phyloP scores from a whole-genome alignment of 352 stramenopile genomes.

The Proteromonas lacertae region DNA sequence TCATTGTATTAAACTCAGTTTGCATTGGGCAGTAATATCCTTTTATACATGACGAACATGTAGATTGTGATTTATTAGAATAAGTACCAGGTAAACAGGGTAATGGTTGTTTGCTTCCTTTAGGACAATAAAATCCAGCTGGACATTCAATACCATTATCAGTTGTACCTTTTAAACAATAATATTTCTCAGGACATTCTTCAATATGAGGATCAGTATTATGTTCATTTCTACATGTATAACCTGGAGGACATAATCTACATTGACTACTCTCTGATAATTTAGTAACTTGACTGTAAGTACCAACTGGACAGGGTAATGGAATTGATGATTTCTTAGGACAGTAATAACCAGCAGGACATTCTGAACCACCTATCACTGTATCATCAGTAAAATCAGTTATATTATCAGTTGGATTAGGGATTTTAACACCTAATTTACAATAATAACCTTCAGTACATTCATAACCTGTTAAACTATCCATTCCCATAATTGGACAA shows the following conservation, averaged over 20 bases:
- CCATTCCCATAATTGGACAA: background rate
- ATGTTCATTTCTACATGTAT: slow-evolving; percentile 10
- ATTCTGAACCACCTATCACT: slow-evolving; percentile 4
- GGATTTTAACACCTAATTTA: slow-evolving; percentile 17
- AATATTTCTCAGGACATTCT: background rate
- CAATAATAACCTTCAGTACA: slow-evolving; percentile 21
- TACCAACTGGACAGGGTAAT: slow-evolving; percentile 1
- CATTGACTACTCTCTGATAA: slow-evolving; percentile 11
- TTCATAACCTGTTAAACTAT: slow-evolving; percentile 2
- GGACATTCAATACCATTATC: slow-evolving; percentile 5
- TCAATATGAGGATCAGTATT: background rate
- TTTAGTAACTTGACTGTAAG: slow-evolving; percentile 4
- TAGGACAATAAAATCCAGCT: background rate
- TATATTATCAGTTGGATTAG: slow-evolving; percentile 16
- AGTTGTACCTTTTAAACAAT: background rate
- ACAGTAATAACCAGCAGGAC: slow-evolving; percentile 11
- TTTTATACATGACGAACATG: slow-evolving; percentile 8
- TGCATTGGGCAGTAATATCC: slow-evolving; percentile 27
- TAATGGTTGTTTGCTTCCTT: background rate
- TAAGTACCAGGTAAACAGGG: background rate
- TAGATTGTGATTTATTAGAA: too few species aligned
- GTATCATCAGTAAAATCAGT: slow-evolving; percentile 9
- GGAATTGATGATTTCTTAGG: slow-evolving; percentile 18
- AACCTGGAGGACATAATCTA: slow-evolving; percentile 8
- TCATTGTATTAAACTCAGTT: slow-evolving; percentile 21